A percentile compares a stretch with the other conserved stretches of the same genome.
phyloP scores from a whole-genome alignment of 306 rosid species.

The Lupinus albus region DNA sequence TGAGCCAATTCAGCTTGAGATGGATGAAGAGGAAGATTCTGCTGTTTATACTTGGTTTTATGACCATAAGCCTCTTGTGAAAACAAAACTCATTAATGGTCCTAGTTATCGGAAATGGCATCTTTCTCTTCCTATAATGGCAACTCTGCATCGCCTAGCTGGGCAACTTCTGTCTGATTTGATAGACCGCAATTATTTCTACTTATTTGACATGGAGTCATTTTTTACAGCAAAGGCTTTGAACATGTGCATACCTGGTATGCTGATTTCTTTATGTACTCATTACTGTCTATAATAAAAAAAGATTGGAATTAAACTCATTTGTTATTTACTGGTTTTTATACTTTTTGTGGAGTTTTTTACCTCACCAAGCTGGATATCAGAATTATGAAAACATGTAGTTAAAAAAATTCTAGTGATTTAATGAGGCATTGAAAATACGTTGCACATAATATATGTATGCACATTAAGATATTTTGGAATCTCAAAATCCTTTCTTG shows the following conservation, averaged over 20 bases:
- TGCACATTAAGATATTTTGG: background rate
- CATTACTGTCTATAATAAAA: background rate
- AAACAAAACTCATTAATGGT: constrained; percentile 95
- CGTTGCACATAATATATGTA: background rate
- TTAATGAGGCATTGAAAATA: background rate
- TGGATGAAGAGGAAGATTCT: constrained; percentile 98
- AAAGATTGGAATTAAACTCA: too few relatives aligned
- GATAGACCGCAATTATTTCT: constrained; percentile 93
- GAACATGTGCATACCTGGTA: constrained; percentile 99
- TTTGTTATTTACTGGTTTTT: background rate
- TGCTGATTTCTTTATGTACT: constrained; percentile 10
- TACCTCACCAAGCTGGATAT: constrained; percentile 7
- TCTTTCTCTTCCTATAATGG: constrained; percentile 99
- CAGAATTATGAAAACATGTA: background rate
- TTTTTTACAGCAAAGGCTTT: constrained; percentile 97
- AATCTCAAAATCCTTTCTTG: constrained; percentile 16
- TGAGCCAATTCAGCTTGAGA: constrained; percentile 95
- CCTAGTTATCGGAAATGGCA: constrained; percentile 99
- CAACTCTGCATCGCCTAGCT: constrained; percentile 95
- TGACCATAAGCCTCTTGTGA: constrained; percentile 96
- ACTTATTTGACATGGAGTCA: constrained; percentile 99
- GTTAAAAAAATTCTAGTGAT: constrained; percentile 13
- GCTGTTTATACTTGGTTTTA: constrained; percentile 97
- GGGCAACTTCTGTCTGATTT: constrained; percentile 96
- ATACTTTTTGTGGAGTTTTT: background rate